These are phyloP conservation scores for Ustilago hordei DNA, from an alignment of 1,284 basidiomycete genomes.

Conservation along the genomic window DNA sequence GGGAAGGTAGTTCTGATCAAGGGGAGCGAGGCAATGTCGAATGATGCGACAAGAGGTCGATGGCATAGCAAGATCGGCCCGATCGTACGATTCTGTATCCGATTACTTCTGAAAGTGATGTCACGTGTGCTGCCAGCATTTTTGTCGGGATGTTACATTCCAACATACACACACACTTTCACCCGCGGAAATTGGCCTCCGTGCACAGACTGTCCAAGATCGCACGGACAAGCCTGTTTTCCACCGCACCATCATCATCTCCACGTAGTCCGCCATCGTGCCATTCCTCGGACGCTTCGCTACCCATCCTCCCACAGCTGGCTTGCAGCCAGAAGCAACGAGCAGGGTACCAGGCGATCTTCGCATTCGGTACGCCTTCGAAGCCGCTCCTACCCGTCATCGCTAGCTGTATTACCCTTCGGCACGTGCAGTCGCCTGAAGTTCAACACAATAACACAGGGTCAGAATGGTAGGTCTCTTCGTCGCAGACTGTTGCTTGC, in stretches of 20 bases:
- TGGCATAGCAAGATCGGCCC: not conserved
- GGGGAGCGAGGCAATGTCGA: not conserved
- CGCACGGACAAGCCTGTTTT: slow-evolving; percentile 3
- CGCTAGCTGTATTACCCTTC: too few species aligned
- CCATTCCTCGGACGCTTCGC: not conserved
- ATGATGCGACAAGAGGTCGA: not conserved
- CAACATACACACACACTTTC: not conserved
- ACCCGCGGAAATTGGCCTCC: not conserved
- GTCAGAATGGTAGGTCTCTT: slow-evolving; percentile 1
- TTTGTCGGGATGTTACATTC: not conserved
- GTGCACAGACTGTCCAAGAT: not conserved
- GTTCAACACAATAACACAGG: too few species aligned
- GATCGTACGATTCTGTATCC: slow-evolving; percentile 6
- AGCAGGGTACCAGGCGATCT: not conserved
- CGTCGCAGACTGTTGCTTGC: too few species aligned
- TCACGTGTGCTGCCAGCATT: not conserved
- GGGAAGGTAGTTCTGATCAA: too few species aligned
- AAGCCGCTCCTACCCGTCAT: too few species aligned
- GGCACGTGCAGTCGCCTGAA: too few species aligned
- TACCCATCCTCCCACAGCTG: not conserved
- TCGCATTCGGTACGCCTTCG: not conserved
- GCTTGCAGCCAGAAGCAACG: too few species aligned
- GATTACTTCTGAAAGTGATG: not conserved
- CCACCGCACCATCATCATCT: not conserved
- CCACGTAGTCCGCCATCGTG: not conserved